Conservation (phyloP, 495 filamentous ascomycete species). For the Talaromyces ruber region DNA sequence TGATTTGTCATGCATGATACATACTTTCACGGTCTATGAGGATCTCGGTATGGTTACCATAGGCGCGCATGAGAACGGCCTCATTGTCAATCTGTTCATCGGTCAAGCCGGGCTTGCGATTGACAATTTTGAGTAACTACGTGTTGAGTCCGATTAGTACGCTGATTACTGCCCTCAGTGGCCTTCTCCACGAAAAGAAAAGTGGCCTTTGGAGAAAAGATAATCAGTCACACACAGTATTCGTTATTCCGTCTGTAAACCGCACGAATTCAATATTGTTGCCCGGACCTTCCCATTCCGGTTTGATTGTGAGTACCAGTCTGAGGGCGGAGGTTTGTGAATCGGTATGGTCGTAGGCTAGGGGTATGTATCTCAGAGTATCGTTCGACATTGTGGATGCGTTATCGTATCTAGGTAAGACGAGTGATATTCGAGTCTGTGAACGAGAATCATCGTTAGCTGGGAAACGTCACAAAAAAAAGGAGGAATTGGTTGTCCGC, state of each 20-base stretch:
- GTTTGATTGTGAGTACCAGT: conserved; percentile 71
- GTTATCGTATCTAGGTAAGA: background rate
- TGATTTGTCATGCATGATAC: conserved; percentile 18
- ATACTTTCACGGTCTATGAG: conserved; percentile 94
- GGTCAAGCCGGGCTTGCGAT: conserved; percentile 66
- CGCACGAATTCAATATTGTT: conserved; percentile 80
- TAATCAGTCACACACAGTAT: conserved; percentile 53
- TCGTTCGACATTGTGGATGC: background rate
- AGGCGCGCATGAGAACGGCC: conserved; percentile 85
- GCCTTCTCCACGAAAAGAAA: background rate
- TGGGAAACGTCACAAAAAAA: background rate
- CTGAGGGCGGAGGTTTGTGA: conserved; percentile 67
- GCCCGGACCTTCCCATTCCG: conserved; percentile 67
- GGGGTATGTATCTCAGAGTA: conserved; percentile 52
- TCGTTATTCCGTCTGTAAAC: conserved; percentile 98
- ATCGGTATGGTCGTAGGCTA: conserved; percentile 67
- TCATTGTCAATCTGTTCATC: conserved; percentile 74
- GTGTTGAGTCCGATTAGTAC: conserved; percentile 5
- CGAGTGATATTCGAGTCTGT: background rate
- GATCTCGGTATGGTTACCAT: conserved; percentile 87
- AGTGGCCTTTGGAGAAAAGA: conserved; percentile 11
- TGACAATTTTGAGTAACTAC: conserved; percentile 77
- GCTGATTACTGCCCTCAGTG: background rate
- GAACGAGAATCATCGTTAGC: background rate
- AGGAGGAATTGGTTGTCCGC: background rate